phyloP scores from a whole-genome alignment of 306 rosid species.

The Castanea sativa region DNA sequence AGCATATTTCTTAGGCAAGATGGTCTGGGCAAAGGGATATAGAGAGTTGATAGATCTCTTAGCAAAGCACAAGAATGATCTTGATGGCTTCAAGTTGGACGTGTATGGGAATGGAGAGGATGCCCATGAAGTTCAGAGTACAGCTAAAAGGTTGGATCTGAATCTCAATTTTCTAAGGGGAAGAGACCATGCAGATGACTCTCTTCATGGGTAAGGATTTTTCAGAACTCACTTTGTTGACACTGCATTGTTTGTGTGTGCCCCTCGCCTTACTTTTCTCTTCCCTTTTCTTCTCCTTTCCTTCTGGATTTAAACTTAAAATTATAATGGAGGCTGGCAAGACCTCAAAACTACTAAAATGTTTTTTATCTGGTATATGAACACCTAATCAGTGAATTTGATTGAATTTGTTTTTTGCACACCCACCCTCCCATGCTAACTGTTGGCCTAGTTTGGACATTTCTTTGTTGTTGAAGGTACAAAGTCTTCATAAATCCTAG shows the following conservation, averaged over 20 bases:
- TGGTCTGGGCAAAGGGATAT: conserved; percentile 99
- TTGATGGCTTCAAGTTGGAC: conserved; percentile 86
- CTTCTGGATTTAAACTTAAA: neutral
- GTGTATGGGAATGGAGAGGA: conserved; percentile 97
- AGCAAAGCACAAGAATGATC: conserved; percentile 69
- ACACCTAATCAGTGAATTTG: neutral
- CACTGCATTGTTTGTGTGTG: neutral
- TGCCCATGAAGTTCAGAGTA: conserved; percentile 78
- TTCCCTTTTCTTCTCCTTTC: neutral
- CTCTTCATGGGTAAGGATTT: conserved; percentile 76
- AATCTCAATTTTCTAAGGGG: conserved; percentile 91
- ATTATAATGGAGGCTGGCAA: neutral
- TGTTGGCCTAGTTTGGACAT: conserved; percentile 9
- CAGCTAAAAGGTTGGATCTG: conserved; percentile 78
- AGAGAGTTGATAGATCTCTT: conserved; percentile 82
- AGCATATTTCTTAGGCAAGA: conserved; percentile 97
- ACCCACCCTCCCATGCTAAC: neutral
- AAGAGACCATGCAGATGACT: conserved; percentile 93
- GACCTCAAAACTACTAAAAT: neutral
- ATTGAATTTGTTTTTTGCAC: conserved; percentile 1
- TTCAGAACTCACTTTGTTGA: neutral
- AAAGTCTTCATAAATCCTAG: conserved; percentile 97
- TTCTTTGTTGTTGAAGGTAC: conserved; percentile 60
- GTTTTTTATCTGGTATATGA: neutral
- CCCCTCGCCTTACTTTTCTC: neutral